A percentile compares a stretch with the other conserved stretches of the same genome.
phyloP scores from a whole-genome alignment of 2,329 filamentous ascomycete species.

The Phialophora macrospora region DNA sequence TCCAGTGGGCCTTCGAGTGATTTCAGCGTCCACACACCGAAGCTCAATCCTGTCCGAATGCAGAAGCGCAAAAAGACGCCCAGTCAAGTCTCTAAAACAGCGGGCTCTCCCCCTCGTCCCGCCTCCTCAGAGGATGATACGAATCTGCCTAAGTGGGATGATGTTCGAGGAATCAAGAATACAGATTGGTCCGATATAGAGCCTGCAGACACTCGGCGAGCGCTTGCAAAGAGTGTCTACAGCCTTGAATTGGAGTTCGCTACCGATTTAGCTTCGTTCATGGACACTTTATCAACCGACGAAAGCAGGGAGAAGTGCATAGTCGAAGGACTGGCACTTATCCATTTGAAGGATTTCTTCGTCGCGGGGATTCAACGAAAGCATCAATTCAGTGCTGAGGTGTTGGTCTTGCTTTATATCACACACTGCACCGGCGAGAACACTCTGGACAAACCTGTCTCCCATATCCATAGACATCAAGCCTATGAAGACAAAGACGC shows the following conservation, averaged over 20 bases:
- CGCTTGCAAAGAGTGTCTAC: constrained; percentile 42
- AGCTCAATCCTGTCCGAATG: constrained; percentile 42
- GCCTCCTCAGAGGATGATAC: constrained; percentile 17
- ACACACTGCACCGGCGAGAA: constrained; percentile 28
- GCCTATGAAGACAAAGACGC: constrained; percentile 24
- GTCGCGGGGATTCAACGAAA: constrained; percentile 14
- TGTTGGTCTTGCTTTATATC: constrained; percentile 26
- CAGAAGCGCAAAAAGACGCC: constrained; percentile 1
- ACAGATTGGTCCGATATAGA: constrained; percentile 48
- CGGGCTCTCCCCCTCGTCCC: neutral
- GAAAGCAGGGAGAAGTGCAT: constrained; percentile 14
- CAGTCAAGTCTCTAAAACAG: constrained; percentile 1
- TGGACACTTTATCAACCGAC: constrained; percentile 6
- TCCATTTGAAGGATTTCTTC: constrained; percentile 3
- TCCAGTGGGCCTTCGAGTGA: constrained; percentile 30
- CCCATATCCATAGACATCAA: constrained; percentile 10
- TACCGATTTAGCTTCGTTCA: constrained; percentile 3
- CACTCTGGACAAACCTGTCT: constrained; percentile 9
- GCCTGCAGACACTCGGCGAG: constrained; percentile 46
- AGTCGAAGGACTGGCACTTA: constrained; percentile 16
- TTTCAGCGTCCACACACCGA: constrained; percentile 45
- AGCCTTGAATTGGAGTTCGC: constrained; percentile 11
- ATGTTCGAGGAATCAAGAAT: constrained; percentile 41
- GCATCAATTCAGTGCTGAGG: neutral
- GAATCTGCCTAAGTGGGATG: constrained; percentile 30